Conservation (phyloP, 2,329 filamentous ascomycete genomes). For the Moelleriella libera region DNA sequence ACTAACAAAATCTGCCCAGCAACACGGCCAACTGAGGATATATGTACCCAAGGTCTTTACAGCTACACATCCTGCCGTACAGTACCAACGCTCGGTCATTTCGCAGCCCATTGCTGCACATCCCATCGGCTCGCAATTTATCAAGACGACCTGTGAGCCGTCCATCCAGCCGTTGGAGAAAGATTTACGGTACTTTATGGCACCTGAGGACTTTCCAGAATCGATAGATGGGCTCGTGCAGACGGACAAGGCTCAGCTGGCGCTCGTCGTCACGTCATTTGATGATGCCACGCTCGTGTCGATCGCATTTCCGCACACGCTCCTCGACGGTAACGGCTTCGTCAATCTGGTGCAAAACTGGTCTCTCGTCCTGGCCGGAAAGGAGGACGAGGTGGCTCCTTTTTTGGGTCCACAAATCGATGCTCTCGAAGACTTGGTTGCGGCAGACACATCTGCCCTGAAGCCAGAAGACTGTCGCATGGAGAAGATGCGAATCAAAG, state of each 20-base stretch:
- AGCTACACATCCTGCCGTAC: slow-evolving; percentile 20
- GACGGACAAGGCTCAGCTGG: slow-evolving; percentile 28
- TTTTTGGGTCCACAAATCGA: slow-evolving; percentile 21
- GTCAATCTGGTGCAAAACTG: slow-evolving; percentile 27
- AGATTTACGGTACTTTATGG: slow-evolving; percentile 1
- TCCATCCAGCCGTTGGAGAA: background rate
- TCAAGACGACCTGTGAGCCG: slow-evolving; percentile 11
- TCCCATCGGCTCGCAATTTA: slow-evolving; percentile 21
- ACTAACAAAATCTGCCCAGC: background rate
- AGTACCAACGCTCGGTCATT: slow-evolving; percentile 23
- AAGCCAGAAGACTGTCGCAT: background rate
- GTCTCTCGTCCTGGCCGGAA: slow-evolving; percentile 27
- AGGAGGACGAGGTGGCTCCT: slow-evolving; percentile 23
- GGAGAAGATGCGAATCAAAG: slow-evolving; percentile 10
- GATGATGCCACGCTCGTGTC: slow-evolving; percentile 33
- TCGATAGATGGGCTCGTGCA: slow-evolving; percentile 24
- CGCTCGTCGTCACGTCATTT: slow-evolving; percentile 33
- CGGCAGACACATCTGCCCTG: background rate
- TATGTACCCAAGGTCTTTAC: slow-evolving; percentile 17
- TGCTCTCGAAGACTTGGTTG: slow-evolving; percentile 10
- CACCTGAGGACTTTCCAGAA: background rate
- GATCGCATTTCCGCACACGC: slow-evolving; percentile 30
- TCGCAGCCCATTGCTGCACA: slow-evolving; percentile 25
- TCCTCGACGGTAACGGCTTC: slow-evolving; percentile 31
- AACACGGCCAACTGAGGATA: slow-evolving; percentile 15